Evolutionary conservation across 2,329 filamentous ascomycete species (phyloP).

Genomic region (Aspergillus versicolor): DNA sequence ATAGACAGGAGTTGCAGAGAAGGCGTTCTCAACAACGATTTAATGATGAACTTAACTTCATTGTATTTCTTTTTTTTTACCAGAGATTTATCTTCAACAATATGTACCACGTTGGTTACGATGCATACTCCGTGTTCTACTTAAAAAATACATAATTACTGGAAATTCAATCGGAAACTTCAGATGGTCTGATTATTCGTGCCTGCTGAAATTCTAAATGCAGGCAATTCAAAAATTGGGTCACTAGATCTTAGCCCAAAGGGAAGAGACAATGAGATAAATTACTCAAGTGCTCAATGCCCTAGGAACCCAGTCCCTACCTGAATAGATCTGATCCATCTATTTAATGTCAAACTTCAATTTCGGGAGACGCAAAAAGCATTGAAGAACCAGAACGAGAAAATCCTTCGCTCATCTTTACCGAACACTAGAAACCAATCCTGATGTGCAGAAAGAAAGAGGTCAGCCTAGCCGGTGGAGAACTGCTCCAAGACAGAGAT

Average conservation of each 20-base stretch:
- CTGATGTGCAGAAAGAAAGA: not conserved
- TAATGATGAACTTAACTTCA: conserved; percentile 20
- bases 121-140: not conserved
- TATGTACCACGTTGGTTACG: not conserved
- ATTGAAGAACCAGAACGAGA: conserved; percentile 1
- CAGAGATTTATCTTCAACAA: conserved; percentile 10
- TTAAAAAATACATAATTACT: not conserved
- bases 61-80: conserved; percentile 10
- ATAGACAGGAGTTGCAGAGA: conserved; percentile 20
- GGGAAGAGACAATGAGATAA: not conserved
- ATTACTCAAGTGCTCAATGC: not conserved
- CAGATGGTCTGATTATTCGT: not conserved
- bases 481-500: not conserved
- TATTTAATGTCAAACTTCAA: not conserved
- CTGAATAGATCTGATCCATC: not conserved
- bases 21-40: conserved; percentile 39
- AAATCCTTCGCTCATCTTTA: not conserved
- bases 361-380: not conserved
- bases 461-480: not conserved
- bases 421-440: not conserved
- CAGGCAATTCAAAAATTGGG: not conserved
- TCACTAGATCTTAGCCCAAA: not conserved
- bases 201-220: not conserved
- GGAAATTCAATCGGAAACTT: not conserved
- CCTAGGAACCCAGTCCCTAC: not conserved